phyloP scores from a whole-genome alignment of 2,329 filamentous ascomycete species.

The Cytospora mali region DNA sequence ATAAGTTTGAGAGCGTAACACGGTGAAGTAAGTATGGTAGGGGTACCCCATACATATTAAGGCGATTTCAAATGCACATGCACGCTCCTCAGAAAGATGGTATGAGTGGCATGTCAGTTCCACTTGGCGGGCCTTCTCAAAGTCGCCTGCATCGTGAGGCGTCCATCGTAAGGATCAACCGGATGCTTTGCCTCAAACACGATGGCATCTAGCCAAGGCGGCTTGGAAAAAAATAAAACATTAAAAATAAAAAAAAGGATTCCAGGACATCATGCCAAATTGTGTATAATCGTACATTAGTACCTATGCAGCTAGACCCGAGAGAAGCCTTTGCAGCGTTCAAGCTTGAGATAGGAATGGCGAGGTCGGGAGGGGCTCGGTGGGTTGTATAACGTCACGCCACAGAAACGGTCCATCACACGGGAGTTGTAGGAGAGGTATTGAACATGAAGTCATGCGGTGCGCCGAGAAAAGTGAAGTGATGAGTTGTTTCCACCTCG shows the following conservation, averaged over 20 bases:
- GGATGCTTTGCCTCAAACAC: neutral
- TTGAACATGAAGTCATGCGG: constrained; percentile 21
- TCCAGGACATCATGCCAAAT: no score
- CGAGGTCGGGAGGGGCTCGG: constrained; percentile 2
- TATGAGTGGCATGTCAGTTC: constrained; percentile 13
- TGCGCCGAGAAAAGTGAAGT: constrained; percentile 21
- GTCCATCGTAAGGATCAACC: neutral
- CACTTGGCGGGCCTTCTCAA: constrained; percentile 4
- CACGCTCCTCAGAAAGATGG: constrained; percentile 9
- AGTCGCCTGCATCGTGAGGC: constrained; percentile 1
- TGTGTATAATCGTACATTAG: no score
- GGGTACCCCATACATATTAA: constrained; percentile 10
- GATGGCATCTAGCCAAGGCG: constrained; percentile 1
- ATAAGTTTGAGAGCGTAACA: neutral
- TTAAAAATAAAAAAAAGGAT: neutral
- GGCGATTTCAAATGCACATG: neutral
- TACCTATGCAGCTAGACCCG: neutral
- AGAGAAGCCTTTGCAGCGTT: no score
- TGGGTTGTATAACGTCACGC: constrained; percentile 21
- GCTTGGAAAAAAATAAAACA: neutral
- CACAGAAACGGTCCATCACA: constrained; percentile 17
- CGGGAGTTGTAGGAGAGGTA: constrained; percentile 16
- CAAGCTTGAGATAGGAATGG: no score
- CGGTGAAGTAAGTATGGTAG: neutral
- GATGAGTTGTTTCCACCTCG: constrained; percentile 18